These are phyloP conservation scores for Hypoxylon sp. DNA, from an alignment of 2,329 filamentous ascomycete genomes.

Conservation along the genomic window DNA sequence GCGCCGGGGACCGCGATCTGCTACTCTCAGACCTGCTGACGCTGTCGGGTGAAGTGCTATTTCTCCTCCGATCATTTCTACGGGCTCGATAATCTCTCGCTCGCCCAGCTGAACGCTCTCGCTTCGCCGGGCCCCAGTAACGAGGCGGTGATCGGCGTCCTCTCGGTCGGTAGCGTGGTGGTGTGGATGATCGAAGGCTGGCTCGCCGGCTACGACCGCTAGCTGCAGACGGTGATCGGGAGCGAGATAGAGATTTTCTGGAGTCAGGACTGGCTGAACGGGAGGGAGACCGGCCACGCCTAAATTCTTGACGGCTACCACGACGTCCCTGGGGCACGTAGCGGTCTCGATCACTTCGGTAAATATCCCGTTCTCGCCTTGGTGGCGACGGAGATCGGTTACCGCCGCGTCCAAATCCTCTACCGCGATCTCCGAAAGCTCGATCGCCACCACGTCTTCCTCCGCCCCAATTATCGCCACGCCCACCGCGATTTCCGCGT, in stretches of 20 bases:
- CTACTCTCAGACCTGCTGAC: constrained; percentile 45
- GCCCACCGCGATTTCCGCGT: constrained; percentile 62
- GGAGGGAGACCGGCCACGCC: constrained; percentile 58
- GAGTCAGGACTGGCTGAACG: constrained; percentile 55
- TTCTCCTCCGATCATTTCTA: constrained; percentile 46
- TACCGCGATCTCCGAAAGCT: constrained; percentile 59
- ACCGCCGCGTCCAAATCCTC: constrained; percentile 59
- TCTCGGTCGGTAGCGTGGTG: constrained; percentile 44
- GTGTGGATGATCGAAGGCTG: constrained; percentile 45
- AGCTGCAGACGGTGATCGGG: constrained; percentile 44
- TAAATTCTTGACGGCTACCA: constrained; percentile 53
- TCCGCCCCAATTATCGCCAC: constrained; percentile 66
- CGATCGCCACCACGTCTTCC: constrained; percentile 63
- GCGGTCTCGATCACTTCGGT: constrained; percentile 59
- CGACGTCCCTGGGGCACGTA: constrained; percentile 65
- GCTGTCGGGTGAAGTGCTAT: constrained; percentile 47
- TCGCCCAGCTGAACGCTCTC: constrained; percentile 48
- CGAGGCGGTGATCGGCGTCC: constrained; percentile 47
- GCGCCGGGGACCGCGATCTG: constrained; percentile 55
- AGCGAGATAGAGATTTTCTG: constrained; percentile 51
- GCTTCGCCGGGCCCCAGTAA: constrained; percentile 44
- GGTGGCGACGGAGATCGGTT: constrained; percentile 63
- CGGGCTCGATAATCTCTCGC: constrained; percentile 42
- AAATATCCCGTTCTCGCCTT: constrained; percentile 58
- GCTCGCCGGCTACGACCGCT: constrained; percentile 45